phyloP scores from a whole-genome alignment of 305 asterid genomes.

The Plantago lanceolata region DNA sequence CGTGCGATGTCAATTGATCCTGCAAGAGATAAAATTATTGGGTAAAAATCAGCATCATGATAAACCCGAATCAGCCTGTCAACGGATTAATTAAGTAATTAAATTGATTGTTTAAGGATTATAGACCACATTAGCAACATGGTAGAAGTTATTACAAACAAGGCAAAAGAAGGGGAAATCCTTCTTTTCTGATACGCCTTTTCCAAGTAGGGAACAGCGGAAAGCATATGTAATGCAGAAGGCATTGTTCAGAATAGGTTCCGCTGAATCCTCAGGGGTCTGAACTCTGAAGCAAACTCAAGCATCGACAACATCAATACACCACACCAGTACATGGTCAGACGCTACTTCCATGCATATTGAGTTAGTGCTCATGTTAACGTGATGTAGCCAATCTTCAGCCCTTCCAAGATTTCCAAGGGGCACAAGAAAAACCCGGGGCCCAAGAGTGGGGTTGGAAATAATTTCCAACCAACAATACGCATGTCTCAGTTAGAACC shows the following conservation, averaged over 20 bases:
- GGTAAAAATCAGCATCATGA: slow-evolving; percentile 17
- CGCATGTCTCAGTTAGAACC: slow-evolving; percentile 62
- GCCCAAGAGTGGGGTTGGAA: slow-evolving; percentile 5
- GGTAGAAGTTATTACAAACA: background rate
- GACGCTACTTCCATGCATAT: too few relatives aligned
- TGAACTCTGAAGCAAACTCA: too few relatives aligned
- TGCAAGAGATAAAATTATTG: slow-evolving; percentile 35
- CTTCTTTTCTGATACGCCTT: background rate
- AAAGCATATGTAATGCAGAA: too few relatives aligned
- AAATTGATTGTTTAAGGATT: background rate
- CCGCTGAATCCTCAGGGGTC: too few relatives aligned
- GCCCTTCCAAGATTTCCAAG: slow-evolving; percentile 3
- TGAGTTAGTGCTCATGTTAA: too few relatives aligned
- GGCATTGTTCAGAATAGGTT: too few relatives aligned
- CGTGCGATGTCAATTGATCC: slow-evolving; percentile 53
- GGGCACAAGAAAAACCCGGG: background rate
- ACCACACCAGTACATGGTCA: too few relatives aligned
- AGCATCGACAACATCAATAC: too few relatives aligned
- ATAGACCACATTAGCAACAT: slow-evolving; percentile 11
- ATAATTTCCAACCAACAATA: slow-evolving; percentile 45
- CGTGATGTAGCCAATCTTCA: background rate
- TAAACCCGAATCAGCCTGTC: slow-evolving; percentile 14
- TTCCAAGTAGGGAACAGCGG: too few relatives aligned
- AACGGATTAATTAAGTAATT: background rate
- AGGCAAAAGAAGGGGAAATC: background rate